These are phyloP conservation scores for Pascua guehoae DNA, from an alignment of 1,284 basidiomycete genomes.

Conservation along the genomic window DNA sequence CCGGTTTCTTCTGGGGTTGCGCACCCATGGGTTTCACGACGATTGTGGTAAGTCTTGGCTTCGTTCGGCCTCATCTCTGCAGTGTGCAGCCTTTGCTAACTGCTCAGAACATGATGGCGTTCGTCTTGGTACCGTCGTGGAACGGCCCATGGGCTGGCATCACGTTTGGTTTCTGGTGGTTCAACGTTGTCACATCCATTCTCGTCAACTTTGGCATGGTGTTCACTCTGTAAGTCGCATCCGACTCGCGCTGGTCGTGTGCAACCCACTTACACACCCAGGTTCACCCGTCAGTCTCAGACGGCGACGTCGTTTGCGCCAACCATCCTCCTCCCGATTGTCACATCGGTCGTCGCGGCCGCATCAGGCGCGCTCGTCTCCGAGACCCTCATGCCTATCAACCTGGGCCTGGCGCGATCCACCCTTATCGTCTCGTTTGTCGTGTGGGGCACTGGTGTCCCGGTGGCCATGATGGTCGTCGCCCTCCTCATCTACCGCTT, in stretches of 20 bases:
- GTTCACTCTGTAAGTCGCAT: constrained; percentile 51
- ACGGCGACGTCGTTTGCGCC: constrained; percentile 58
- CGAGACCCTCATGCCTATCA: constrained; percentile 52
- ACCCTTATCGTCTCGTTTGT: constrained; percentile 55
- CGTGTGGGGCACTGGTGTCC: constrained; percentile 50
- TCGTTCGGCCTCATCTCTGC: too few species aligned
- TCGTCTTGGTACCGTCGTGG: constrained; percentile 47
- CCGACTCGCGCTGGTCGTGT: too few species aligned
- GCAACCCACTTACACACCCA: constrained; percentile 51
- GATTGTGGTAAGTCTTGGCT: constrained; percentile 51
- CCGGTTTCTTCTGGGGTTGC: constrained; percentile 65
- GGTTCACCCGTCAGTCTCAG: constrained; percentile 63
- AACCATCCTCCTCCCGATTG: constrained; percentile 68
- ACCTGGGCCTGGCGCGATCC: constrained; percentile 55
- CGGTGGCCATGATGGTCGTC: constrained; percentile 57
- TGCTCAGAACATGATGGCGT: constrained; percentile 51
- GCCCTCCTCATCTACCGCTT: constrained; percentile 58
- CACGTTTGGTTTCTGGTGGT: constrained; percentile 73
- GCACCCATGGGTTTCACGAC: constrained; percentile 70
- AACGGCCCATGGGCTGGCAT: constrained; percentile 59
- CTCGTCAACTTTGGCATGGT: constrained; percentile 62
- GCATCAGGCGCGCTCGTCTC: constrained; percentile 64
- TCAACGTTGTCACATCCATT: constrained; percentile 58
- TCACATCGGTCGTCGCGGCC: constrained; percentile 65
- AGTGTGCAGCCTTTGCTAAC: constrained; percentile 21